phyloP scores from a whole-genome alignment of 441 rosid genomes.

The Populus tomentosa region DNA sequence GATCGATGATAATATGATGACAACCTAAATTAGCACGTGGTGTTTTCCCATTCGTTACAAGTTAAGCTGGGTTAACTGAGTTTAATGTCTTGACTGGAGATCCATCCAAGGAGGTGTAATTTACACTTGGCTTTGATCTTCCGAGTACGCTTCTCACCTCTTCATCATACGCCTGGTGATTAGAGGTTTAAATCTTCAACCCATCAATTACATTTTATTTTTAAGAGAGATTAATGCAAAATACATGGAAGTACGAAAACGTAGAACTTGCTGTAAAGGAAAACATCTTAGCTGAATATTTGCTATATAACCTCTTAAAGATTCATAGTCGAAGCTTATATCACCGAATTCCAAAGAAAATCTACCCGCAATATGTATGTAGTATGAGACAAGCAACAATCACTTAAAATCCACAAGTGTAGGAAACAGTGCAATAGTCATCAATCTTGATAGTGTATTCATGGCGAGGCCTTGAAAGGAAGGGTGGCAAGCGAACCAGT shows the following conservation, averaged over 20 bases:
- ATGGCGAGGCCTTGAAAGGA: constrained; percentile 50
- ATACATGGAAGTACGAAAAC: neutral
- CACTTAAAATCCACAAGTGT: constrained; percentile 30
- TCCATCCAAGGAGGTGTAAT: no score
- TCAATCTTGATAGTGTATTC: constrained; percentile 39
- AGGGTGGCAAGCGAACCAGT: constrained; percentile 48
- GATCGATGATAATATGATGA: no score
- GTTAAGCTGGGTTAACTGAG: no score
- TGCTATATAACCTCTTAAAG: neutral
- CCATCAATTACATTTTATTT: neutral
- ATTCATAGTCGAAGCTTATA: no score
- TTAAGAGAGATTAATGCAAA: neutral
- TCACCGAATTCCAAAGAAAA: neutral
- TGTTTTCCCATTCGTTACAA: no score
- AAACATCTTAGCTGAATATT: neutral
- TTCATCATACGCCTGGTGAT: neutral
- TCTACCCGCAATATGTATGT: no score
- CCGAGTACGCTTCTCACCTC: no score
- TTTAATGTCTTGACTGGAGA: no score
- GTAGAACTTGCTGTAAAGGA: no score
- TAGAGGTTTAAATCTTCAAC: neutral
- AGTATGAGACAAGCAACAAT: neutral
- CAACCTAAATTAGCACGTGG: no score
- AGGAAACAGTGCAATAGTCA: constrained; percentile 43
- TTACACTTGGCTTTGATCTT: no score